Evolutionary conservation across 2,329 filamentous ascomycete species (phyloP).

Genomic region (Neonectria sp.): DNA sequence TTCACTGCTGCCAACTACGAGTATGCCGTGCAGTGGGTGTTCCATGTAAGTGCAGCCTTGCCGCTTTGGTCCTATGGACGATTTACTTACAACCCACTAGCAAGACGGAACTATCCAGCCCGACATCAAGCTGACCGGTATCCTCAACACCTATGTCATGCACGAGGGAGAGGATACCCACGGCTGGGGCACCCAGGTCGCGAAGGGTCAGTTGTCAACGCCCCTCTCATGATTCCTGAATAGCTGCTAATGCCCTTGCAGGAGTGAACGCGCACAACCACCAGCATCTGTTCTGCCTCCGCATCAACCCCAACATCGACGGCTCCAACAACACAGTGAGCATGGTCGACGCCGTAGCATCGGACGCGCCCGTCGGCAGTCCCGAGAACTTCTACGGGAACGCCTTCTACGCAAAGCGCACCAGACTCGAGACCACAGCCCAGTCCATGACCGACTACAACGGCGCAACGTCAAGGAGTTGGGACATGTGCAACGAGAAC

Average conservation of each 20-base stretch:
- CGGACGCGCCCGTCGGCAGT: slow-evolving; percentile 82
- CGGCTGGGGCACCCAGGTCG: slow-evolving; percentile 93
- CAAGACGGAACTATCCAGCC: slow-evolving; percentile 94
- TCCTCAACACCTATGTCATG: slow-evolving; percentile 92
- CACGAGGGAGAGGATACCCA: slow-evolving; percentile 84
- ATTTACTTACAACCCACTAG: slow-evolving; percentile 12
- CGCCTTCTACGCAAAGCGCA: slow-evolving; percentile 89
- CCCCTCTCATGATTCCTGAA: too few relatives aligned
- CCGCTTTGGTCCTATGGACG: background rate
- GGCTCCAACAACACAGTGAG: slow-evolving; percentile 89
- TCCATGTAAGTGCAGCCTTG: slow-evolving; percentile 56
- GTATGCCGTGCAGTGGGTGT: slow-evolving; percentile 84
- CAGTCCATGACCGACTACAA: slow-evolving; percentile 86
- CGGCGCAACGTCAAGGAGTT: slow-evolving; percentile 83
- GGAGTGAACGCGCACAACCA: slow-evolving; percentile 91
- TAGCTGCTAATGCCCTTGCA: too few relatives aligned
- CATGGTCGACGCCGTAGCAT: slow-evolving; percentile 81
- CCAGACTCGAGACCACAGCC: slow-evolving; percentile 79
- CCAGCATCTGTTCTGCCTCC: slow-evolving; percentile 94
- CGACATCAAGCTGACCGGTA: slow-evolving; percentile 92
- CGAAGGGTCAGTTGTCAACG: slow-evolving; percentile 62
- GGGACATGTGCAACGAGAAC: slow-evolving; percentile 91
- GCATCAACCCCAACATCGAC: slow-evolving; percentile 89
- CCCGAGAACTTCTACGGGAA: slow-evolving; percentile 91
- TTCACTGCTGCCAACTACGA: slow-evolving; percentile 98